A percentile compares a stretch with the other conserved stretches of the same genome.
phyloP scores from a whole-genome alignment of 2,329 filamentous ascomycete genomes.

The Plenodomus biglobosus region DNA sequence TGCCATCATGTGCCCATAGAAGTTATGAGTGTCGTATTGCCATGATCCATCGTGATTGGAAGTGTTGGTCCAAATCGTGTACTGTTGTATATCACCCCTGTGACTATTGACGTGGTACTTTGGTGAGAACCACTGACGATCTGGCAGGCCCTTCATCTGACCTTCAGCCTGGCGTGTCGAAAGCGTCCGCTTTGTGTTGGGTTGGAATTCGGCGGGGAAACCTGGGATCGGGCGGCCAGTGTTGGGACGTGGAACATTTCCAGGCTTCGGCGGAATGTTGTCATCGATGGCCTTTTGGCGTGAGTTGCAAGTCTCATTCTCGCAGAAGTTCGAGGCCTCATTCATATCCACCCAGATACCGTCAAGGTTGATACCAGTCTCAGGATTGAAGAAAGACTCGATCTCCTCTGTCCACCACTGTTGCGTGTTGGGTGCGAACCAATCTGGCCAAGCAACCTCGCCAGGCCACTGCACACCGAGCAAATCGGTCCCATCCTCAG shows the following conservation, averaged over 20 bases:
- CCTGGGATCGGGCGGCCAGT: slow-evolving; percentile 67
- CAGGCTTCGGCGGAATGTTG: slow-evolving; percentile 60
- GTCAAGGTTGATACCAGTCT: slow-evolving; percentile 72
- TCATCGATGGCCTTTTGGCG: slow-evolving; percentile 42
- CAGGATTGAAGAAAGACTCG: slow-evolving; percentile 61
- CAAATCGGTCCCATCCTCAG: slow-evolving; percentile 57
- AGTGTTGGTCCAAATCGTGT: slow-evolving; percentile 65
- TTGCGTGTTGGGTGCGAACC: slow-evolving; percentile 68
- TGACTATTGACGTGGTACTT: slow-evolving; percentile 67
- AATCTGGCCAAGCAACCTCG: slow-evolving; percentile 71
- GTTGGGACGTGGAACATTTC: slow-evolving; percentile 55
- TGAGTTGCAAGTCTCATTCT: slow-evolving; percentile 51
- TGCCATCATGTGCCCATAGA: slow-evolving; percentile 78
- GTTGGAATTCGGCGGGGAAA: slow-evolving; percentile 69
- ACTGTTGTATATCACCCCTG: slow-evolving; percentile 49
- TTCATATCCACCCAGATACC: slow-evolving; percentile 63
- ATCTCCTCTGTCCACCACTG: slow-evolving; percentile 73
- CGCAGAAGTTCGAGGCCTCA: slow-evolving; percentile 44
- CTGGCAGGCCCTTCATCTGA: slow-evolving; percentile 60
- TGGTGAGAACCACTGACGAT: slow-evolving; percentile 64
- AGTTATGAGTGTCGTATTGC: slow-evolving; percentile 76
- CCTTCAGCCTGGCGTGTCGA: slow-evolving; percentile 23
- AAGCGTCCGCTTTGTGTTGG: slow-evolving; percentile 27
- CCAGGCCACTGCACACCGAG: slow-evolving; percentile 77
- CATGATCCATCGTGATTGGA: slow-evolving; percentile 67